Percentiles rank a stretch among this genome's conserved stretches.
Evolutionary conservation across 768 basidiomycete genomes (phyloP).

Genomic region (Leccinum aurantiacum): DNA sequence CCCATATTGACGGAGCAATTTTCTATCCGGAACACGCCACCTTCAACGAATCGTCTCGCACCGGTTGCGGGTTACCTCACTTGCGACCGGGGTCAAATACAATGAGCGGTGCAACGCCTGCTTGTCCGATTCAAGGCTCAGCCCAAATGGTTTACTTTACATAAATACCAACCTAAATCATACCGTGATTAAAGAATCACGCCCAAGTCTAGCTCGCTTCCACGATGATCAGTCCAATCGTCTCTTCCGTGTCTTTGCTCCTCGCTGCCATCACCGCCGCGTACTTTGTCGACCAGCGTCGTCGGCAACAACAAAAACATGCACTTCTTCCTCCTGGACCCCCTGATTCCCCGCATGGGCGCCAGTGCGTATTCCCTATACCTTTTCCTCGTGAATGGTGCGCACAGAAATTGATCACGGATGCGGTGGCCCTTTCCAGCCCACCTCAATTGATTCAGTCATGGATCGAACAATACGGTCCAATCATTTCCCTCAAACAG

Average conservation of each 20-base stretch:
- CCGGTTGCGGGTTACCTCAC: too few relatives aligned
- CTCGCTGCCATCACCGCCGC: neutral
- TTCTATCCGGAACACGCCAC: too few relatives aligned
- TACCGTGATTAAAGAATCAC: neutral
- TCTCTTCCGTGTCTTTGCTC: conserved; percentile 1
- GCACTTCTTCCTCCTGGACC: conserved; percentile 22
- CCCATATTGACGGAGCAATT: too few relatives aligned
- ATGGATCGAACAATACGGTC: conserved; percentile 30
- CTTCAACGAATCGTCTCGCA: too few relatives aligned
- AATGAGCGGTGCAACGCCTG: neutral
- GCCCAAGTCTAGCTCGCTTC: too few relatives aligned
- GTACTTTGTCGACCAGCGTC: conserved; percentile 9
- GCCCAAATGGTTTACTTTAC: neutral
- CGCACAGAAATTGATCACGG: neutral
- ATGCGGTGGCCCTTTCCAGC: conserved; percentile 1
- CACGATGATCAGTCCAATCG: neutral
- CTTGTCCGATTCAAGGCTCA: neutral
- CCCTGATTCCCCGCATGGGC: conserved; percentile 19
- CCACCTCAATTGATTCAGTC: conserved; percentile 19
- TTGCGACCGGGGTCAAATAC: neutral
- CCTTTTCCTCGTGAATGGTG: too few relatives aligned
- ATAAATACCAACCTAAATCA: neutral
- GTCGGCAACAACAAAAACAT: conserved; percentile 7
- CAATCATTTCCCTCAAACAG: conserved; percentile 26
- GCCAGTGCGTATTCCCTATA: conserved; percentile 16